These are phyloP conservation scores for Penicillium sp. DNA, from an alignment of 2,329 filamentous ascomycete genomes.

Conservation along the genomic window DNA sequence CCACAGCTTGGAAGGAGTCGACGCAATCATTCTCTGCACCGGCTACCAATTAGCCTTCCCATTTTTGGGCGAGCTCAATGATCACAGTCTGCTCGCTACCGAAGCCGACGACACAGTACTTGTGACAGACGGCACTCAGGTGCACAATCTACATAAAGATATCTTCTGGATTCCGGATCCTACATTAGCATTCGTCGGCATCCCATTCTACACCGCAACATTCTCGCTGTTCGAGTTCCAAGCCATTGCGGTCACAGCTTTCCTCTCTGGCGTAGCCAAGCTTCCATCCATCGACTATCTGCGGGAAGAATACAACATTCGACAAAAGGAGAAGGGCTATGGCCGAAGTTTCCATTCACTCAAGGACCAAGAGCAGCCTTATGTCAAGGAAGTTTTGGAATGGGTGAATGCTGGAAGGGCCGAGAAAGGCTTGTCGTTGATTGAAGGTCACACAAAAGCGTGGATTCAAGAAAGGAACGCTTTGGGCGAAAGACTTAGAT, in stretches of 20 bases:
- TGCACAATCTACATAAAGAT: slow-evolving; percentile 69
- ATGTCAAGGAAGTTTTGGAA: slow-evolving; percentile 34
- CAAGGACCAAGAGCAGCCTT: slow-evolving; percentile 35
- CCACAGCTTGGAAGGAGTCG: slow-evolving; percentile 54
- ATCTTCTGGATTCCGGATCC: slow-evolving; percentile 72
- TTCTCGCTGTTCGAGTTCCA: slow-evolving; percentile 73
- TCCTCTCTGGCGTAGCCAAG: slow-evolving; percentile 53
- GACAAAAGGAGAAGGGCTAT: slow-evolving; percentile 27
- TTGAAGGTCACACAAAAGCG: slow-evolving; percentile 33
- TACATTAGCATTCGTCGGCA: slow-evolving; percentile 63
- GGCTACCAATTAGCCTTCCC: slow-evolving; percentile 70
- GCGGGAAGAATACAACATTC: slow-evolving; percentile 32
- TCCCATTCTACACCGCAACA: slow-evolving; percentile 66
- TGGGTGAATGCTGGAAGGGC: slow-evolving; percentile 37
- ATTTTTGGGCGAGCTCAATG: slow-evolving; percentile 58
- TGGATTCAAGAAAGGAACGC: slow-evolving; percentile 32
- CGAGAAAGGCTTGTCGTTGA: slow-evolving; percentile 16
- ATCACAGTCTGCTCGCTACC: slow-evolving; percentile 45
- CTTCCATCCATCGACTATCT: slow-evolving; percentile 50
- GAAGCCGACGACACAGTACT: slow-evolving; percentile 57
- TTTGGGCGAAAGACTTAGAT: slow-evolving; percentile 24
- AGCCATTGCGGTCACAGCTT: slow-evolving; percentile 60
- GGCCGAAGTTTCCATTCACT: slow-evolving; percentile 42
- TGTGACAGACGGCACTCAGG: slow-evolving; percentile 64
- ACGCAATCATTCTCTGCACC: slow-evolving; percentile 65